Base-by-base conservation (phyloP, 371 early-diverging fungal genomes). In the Mucor ambiguus region DNA sequence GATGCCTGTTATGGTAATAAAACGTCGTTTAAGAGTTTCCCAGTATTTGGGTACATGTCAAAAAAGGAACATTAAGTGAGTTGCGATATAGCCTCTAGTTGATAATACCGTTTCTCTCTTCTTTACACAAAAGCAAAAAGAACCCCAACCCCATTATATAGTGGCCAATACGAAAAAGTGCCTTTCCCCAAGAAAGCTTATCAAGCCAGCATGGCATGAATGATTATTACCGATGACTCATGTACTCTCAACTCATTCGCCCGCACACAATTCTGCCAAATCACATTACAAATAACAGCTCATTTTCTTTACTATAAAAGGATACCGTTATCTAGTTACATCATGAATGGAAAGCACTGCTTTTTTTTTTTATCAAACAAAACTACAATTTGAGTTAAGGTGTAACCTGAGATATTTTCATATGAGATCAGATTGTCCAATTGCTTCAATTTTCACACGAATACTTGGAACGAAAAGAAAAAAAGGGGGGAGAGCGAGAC, bases 401-500 rank as follows among this genome's bases (percentile, higher is more conserved):
- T 46, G 46, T 20, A 22, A 46, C 46, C 5, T 9, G 46, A 46
- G 46, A 46, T 46, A 9, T 46, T 46, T 46, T 46, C 46, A 46
- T 46, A 46, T 46, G 46, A 46, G 46, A 46, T 46, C 46, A 46
- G 22, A 46, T 46, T 22, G 20, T n/a, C 46, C 46, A 46, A 46
- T 46, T 46, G 46, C 55, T 54, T 26, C 55, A 30, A 8, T 54
- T 54, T 54, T 54, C 55, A 54, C 55, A 54, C 55, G 55, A 54
- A 54, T 54, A 16, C 30, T 30, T 54, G 30, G 30, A 54, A 54
- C 26, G 16, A 54, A 54, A 54, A 29, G 26, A 54, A 54, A 54
- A 54, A 14, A 26, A 16, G 29, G 30, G 26, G 55, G 12, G n/a
- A 26, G 22, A 18, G 10, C n/a, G 22, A 46, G 24, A 46, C 46